Conservation (phyloP, 2,329 filamentous ascomycete genomes). For the Davidsoniella eucalypti region DNA sequence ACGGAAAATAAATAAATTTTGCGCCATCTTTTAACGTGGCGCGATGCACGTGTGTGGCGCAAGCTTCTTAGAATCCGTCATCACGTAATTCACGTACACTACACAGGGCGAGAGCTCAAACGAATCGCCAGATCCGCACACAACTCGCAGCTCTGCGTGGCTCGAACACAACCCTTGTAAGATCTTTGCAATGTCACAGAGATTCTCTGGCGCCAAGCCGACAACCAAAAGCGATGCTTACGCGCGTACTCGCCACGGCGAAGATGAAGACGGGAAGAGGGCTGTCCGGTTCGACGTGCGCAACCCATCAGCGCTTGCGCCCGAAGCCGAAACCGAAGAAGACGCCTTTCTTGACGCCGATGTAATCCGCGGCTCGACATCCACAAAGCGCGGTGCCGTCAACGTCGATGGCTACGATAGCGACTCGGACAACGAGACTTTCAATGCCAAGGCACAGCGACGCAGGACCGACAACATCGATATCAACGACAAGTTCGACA, state of each 20-base stretch:
- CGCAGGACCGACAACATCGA: constrained; percentile 23
- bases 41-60: too few species aligned
- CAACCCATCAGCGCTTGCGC: constrained; percentile 81
- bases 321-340: constrained; percentile 57
- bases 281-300: constrained; percentile 88
- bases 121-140: too few species aligned
- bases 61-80: too few species aligned
- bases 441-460: constrained; percentile 55
- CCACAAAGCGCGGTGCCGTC: constrained; percentile 80
- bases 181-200: constrained; percentile 33
- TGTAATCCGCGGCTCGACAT: constrained; percentile 65
- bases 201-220: constrained; percentile 52
- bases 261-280: constrained; percentile 25
- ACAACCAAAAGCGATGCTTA: constrained; percentile 74
- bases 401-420: constrained; percentile 96
- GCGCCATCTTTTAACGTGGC: too few species aligned
- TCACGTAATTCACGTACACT: too few species aligned
- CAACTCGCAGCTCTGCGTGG: background rate
- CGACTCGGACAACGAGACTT: constrained; percentile 82
- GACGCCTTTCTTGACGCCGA: constrained; percentile 73
- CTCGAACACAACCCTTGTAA: background rate
- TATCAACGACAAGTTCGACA: constrained; percentile 28
- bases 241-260: constrained; percentile 54
- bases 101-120: too few species aligned
- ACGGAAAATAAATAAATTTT: too few species aligned